Evolutionary conservation across 305 asterid species (phyloP).

Genomic region (Solanum hybrid): DNA sequence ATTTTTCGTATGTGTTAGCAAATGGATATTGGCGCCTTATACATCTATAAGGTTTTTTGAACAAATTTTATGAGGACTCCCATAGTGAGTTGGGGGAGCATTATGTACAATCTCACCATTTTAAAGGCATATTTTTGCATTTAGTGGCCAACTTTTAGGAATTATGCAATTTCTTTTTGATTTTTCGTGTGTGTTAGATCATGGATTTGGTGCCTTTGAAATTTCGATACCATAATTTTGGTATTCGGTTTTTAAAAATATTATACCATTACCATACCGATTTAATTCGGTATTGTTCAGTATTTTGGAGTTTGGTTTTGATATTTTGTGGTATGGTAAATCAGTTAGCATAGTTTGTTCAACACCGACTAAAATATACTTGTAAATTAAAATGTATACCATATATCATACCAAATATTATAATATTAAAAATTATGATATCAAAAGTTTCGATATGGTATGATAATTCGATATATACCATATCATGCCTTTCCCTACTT

Average conservation of each 20-base stretch:
- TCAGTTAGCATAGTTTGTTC: neutral
- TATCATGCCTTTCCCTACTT: neutral
- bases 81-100: too few species aligned
- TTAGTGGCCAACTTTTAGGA: too few species aligned
- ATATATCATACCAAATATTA: too few species aligned
- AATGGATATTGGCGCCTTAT: too few species aligned
- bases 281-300: neutral
- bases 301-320: neutral
- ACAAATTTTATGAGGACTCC: too few species aligned
- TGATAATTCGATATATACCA: neutral
- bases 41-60: too few species aligned
- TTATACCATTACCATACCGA: neutral
- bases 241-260: too few species aligned
- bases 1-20: neutral
- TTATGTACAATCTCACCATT: too few species aligned
- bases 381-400: too few species aligned
- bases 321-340: neutral
- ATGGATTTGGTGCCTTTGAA: neutral
- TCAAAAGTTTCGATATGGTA: neutral
- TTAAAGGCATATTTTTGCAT: too few species aligned
- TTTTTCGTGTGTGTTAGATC: neutral
- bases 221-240: neutral
- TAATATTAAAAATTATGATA: too few species aligned
- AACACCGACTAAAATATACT: neutral
- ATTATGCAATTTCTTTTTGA: too few species aligned